A percentile compares a stretch with the other conserved stretches of the same genome.
Evolutionary conservation across 2,329 filamentous ascomycete species (phyloP).

Genomic region (Colletotrichum karsti): DNA sequence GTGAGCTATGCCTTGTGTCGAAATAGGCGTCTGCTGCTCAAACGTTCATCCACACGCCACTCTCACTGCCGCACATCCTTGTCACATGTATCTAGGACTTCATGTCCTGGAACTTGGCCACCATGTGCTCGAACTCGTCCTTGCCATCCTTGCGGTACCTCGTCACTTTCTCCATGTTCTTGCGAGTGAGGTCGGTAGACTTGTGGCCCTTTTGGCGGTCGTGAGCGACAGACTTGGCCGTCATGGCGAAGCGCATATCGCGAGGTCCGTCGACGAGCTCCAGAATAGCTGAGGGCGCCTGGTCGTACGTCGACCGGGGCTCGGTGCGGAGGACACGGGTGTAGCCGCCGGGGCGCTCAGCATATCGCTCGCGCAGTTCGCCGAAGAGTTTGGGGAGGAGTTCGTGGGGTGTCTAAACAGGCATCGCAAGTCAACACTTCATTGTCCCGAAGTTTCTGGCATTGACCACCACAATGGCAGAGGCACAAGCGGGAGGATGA

Average conservation of each 20-base stretch:
- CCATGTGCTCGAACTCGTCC: constrained; percentile 72
- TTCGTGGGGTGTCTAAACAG: constrained; percentile 69
- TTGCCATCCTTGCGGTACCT: constrained; percentile 74
- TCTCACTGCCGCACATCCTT: background rate
- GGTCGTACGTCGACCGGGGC: constrained; percentile 82
- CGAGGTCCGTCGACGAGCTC: constrained; percentile 94
- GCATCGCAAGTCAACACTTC: background rate
- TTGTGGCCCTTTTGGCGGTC: constrained; percentile 62
- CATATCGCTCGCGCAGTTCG: constrained; percentile 81
- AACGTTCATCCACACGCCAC: too few relatives aligned
- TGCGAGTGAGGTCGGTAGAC: constrained; percentile 75
- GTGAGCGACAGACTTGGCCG: constrained; percentile 82
- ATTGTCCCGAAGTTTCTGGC: background rate
- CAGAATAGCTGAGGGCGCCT: constrained; percentile 89
- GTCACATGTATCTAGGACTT: constrained; percentile 33
- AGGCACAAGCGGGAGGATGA: constrained; percentile 40
- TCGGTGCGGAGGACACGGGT: constrained; percentile 94
- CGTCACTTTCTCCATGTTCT: constrained; percentile 87
- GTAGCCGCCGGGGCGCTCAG: constrained; percentile 85
- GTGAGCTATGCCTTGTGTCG: background rate
- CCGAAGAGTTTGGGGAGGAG: constrained; percentile 90
- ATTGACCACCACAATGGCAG: background rate
- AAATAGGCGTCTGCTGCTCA: background rate
- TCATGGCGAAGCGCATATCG: constrained; percentile 95
- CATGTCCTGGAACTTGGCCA: constrained; percentile 51